Evolutionary conservation across 352 stramenopile genomes (phyloP).

Genomic region (Phytophthora colocasiae): DNA sequence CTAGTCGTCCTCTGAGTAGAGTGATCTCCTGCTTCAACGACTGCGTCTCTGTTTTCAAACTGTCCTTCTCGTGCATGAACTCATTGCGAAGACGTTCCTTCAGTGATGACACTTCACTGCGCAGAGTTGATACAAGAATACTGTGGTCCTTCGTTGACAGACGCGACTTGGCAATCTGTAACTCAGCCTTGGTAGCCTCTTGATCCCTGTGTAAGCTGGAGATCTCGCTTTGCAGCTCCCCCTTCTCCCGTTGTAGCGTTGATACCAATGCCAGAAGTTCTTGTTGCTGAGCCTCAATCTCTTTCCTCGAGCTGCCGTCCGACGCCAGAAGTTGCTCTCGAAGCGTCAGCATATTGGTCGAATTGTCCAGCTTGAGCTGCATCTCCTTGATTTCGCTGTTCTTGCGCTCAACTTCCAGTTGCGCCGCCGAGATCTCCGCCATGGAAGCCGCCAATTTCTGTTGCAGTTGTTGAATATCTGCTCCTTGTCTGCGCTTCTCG

Average conservation of each 20-base stretch:
- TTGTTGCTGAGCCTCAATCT: conserved; percentile 52
- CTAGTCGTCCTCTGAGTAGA: conserved; percentile 39
- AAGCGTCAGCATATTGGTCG: conserved; percentile 43
- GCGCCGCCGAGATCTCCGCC: conserved; percentile 31
- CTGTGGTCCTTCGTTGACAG: conserved; percentile 58
- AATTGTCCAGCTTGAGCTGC: conserved; percentile 56
- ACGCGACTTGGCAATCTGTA: conserved; percentile 47
- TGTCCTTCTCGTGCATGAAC: conserved; percentile 70
- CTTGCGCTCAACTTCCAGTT: conserved; percentile 55
- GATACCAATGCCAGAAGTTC: conserved; percentile 51
- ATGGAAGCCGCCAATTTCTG: conserved; percentile 36
- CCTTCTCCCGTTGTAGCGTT: conserved; percentile 55
- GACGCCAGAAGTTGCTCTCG: conserved; percentile 62
- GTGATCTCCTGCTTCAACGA: conserved; percentile 54
- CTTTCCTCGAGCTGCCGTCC: conserved; percentile 49
- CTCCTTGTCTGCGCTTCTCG: conserved; percentile 39
- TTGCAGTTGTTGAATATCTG: conserved; percentile 45
- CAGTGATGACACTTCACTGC: conserved; percentile 60
- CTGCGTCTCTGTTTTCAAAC: conserved; percentile 44
- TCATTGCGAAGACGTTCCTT: conserved; percentile 69
- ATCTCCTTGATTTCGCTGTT: conserved; percentile 57
- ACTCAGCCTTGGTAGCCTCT: conserved; percentile 33
- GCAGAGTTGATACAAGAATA: conserved; percentile 67
- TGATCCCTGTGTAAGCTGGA: conserved; percentile 35
- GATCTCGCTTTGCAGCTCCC: conserved; percentile 35